Percentiles rank a stretch among this genome's conserved stretches.
phyloP scores from a whole-genome alignment of 1,284 basidiomycete species.

The Tilletia indica region DNA sequence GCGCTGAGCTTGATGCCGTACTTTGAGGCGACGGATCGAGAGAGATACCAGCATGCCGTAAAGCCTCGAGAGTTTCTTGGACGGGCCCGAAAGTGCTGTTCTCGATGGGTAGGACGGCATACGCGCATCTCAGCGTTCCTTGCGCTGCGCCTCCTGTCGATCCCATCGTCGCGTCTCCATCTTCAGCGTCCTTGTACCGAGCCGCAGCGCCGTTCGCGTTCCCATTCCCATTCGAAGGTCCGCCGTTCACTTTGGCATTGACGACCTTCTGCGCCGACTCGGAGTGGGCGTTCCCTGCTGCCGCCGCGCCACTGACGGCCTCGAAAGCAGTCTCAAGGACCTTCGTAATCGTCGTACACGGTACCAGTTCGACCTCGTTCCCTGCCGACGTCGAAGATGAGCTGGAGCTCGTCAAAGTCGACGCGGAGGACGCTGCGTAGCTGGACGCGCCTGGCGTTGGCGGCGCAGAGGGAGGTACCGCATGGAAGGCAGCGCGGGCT shows the following conservation, averaged over 20 bases:
- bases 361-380: not conserved
- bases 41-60: not conserved
- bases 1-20: not conserved
- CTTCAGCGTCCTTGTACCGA: too few relatives aligned
- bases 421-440: not conserved
- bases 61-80: not conserved
- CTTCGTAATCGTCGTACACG: constrained; percentile 2
- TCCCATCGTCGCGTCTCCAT: too few relatives aligned
- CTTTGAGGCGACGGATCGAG: not conserved
- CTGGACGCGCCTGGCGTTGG: not conserved
- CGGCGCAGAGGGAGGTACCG: not conserved
- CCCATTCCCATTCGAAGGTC: too few relatives aligned
- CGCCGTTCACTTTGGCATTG: too few relatives aligned
- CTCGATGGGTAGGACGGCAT: constrained; percentile 13
- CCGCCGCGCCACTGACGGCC: not conserved
- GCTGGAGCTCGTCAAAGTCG: not conserved
- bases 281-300: too few relatives aligned
- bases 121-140: not conserved
- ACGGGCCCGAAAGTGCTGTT: constrained; percentile 14
- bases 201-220: too few relatives aligned
- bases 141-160: not conserved
- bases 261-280: too few relatives aligned
- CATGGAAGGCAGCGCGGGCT: constrained; percentile 8
- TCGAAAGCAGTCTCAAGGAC: not conserved
- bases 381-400: not conserved